Conservation (phyloP, 129 eudicot genomes). For the Ambrosia trifida region DNA sequence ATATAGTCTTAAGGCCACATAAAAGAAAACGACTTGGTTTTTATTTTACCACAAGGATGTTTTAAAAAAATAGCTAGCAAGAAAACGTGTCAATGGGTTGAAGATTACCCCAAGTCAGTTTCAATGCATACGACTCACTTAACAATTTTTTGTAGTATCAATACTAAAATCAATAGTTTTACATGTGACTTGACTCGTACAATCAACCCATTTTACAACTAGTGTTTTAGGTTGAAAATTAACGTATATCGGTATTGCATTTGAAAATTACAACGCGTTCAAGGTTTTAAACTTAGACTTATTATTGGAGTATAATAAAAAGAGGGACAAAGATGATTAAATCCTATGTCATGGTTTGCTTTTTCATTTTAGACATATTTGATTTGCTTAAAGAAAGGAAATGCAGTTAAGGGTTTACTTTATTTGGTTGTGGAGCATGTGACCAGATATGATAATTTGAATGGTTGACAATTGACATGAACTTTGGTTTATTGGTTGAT, state of each 20-base stretch:
- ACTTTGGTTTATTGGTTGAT: slow-evolving; percentile 27
- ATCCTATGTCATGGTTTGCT: slow-evolving; percentile 50
- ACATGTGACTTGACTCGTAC: no score
- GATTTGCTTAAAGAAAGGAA: slow-evolving; percentile 26
- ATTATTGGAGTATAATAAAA: slow-evolving; percentile 15
- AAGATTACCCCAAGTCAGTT: no score
- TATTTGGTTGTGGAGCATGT: slow-evolving; percentile 58
- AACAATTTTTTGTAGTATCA: no score
- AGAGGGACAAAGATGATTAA: slow-evolving; percentile 51
- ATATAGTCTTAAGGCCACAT: no score
- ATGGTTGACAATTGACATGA: slow-evolving; percentile 63
- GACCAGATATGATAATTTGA: slow-evolving; percentile 57
- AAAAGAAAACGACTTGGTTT: no score
- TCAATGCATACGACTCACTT: no score
- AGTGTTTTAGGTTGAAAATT: neutral
- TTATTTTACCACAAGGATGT: no score
- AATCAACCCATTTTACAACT: no score
- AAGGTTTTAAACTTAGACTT: neutral
- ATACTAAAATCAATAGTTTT: no score
- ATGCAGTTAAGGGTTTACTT: slow-evolving; percentile 37
- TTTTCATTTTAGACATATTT: slow-evolving; percentile 36
- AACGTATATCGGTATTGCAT: neutral
- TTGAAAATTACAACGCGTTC: neutral
- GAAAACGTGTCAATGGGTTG: no score
- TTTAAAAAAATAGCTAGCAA: no score